Conservation (phyloP, 495 filamentous ascomycete genomes). For the Recurvomyces mirabilis region DNA sequence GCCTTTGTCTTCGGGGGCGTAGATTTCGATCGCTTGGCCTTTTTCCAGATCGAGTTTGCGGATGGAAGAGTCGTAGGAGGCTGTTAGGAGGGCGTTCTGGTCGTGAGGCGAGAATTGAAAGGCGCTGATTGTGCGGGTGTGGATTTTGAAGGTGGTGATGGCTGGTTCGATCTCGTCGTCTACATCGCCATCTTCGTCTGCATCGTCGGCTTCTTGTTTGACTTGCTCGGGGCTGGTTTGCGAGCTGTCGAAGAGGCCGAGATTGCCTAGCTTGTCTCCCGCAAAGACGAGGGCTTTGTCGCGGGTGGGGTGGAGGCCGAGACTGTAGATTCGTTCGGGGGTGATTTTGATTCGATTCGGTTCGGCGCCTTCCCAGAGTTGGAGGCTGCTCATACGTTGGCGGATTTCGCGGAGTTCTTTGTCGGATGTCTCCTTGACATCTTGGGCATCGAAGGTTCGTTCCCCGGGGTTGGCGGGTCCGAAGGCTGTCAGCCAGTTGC, state of each 20-base stretch:
- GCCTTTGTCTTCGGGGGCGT: constrained; percentile 54
- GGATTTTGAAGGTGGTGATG: constrained; percentile 77
- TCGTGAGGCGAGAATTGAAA: constrained; percentile 68
- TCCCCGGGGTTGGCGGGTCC: constrained; percentile 63
- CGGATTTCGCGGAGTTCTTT: constrained; percentile 64
- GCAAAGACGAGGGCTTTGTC: constrained; percentile 89
- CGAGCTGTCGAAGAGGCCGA: constrained; percentile 87
- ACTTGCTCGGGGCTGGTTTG: constrained; percentile 46
- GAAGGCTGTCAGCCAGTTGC: constrained; percentile 45
- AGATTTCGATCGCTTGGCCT: constrained; percentile 65
- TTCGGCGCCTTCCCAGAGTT: constrained; percentile 70
- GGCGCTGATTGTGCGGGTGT: constrained; percentile 76
- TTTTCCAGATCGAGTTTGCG: constrained; percentile 76
- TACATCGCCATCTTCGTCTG: constrained; percentile 50
- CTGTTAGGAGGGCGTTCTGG: constrained; percentile 58
- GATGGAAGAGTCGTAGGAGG: constrained; percentile 91
- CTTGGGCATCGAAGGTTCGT: constrained; percentile 67
- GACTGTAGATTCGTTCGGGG: constrained; percentile 75
- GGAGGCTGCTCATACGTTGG: constrained; percentile 66
- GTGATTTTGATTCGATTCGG: constrained; percentile 85
- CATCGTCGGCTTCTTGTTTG: constrained; percentile 34
- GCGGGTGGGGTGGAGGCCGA: constrained; percentile 78
- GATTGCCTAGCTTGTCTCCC: constrained; percentile 85
- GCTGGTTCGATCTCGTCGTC: constrained; percentile 57
- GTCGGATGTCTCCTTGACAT: constrained; percentile 72